Conservation (phyloP, 148 eudicot species). For the Chenopodium suecicum region DNA sequence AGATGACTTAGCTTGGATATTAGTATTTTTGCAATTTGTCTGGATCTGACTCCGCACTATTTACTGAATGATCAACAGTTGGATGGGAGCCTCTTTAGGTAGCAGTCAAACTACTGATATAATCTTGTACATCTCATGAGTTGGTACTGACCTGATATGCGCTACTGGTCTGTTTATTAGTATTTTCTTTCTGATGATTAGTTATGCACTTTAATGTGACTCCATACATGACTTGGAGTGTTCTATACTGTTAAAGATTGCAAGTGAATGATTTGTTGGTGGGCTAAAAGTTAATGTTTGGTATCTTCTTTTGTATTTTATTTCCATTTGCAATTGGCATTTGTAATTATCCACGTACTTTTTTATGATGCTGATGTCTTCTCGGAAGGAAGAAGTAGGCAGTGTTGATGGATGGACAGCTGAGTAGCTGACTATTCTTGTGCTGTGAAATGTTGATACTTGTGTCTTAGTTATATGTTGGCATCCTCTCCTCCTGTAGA, state of each 20-base stretch:
- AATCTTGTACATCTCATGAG: neutral
- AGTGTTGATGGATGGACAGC: neutral
- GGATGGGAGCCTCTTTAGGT: neutral
- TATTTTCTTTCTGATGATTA: neutral
- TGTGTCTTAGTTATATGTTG: neutral
- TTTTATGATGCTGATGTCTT: neutral
- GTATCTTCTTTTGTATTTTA: neutral
- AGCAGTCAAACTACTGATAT: neutral
- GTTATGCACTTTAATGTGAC: neutral
- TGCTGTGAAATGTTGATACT: neutral
- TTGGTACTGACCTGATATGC: neutral
- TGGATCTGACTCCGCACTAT: neutral
- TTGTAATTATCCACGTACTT: neutral
- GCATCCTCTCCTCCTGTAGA: neutral
- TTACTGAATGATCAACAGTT: neutral
- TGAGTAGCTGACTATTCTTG: neutral
- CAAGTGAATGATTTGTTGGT: neutral
- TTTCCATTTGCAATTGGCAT: neutral
- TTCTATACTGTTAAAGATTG: neutral
- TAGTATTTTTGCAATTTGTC: neutral
- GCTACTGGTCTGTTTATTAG: neutral
- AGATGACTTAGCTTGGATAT: neutral
- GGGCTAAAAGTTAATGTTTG: neutral
- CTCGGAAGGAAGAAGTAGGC: neutral
- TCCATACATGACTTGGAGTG: neutral